These are phyloP conservation scores for Haematococcus lacustris DNA, from an alignment of 139 green algal genomes.

Conservation along the genomic window DNA sequence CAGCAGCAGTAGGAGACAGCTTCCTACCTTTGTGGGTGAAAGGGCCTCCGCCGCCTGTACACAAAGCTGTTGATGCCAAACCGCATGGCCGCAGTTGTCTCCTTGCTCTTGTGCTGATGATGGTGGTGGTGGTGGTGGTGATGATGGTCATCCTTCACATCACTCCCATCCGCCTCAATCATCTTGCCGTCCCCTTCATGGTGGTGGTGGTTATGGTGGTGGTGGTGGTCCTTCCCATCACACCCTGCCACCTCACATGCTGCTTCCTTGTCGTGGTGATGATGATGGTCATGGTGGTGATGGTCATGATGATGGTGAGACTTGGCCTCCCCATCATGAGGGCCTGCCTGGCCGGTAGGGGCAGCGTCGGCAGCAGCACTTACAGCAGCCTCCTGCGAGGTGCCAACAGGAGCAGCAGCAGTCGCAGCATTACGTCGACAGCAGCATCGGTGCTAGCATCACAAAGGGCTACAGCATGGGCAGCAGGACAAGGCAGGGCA, in stretches of 20 bases:
- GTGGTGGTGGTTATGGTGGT: conserved; percentile 31
- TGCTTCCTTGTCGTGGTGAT: conserved; percentile 5
- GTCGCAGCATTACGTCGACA: too few relatives aligned
- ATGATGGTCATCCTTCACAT: too few relatives aligned
- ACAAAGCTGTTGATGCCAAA: conserved; percentile 91
- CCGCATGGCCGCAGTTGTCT: conserved; percentile 39
- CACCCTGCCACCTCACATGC: conserved; percentile 17
- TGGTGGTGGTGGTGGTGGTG: conserved; percentile 24
- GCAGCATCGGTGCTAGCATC: too few relatives aligned
- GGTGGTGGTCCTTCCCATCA: conserved; percentile 20
- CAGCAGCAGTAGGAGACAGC: background rate
- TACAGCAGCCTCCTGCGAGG: too few relatives aligned
- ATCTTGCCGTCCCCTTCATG: conserved; percentile 29
- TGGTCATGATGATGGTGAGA: too few relatives aligned
- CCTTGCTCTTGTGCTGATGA: conserved; percentile 28
- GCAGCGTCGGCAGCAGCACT: too few relatives aligned
- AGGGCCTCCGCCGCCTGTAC: conserved; percentile 72
- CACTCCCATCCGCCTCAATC: too few relatives aligned
- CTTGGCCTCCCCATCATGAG: too few relatives aligned
- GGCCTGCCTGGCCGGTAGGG: too few relatives aligned
- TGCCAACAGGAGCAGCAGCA: too few relatives aligned
- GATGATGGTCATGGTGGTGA: conserved; percentile 12
- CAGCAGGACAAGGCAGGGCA: too few relatives aligned
- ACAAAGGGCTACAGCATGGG: too few relatives aligned
- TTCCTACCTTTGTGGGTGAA: conserved; percentile 81